Percentiles rank a stretch among this genome's conserved stretches.
phyloP scores from a whole-genome alignment of 2,329 filamentous ascomycete genomes.

The Fusarium miscanthi region DNA sequence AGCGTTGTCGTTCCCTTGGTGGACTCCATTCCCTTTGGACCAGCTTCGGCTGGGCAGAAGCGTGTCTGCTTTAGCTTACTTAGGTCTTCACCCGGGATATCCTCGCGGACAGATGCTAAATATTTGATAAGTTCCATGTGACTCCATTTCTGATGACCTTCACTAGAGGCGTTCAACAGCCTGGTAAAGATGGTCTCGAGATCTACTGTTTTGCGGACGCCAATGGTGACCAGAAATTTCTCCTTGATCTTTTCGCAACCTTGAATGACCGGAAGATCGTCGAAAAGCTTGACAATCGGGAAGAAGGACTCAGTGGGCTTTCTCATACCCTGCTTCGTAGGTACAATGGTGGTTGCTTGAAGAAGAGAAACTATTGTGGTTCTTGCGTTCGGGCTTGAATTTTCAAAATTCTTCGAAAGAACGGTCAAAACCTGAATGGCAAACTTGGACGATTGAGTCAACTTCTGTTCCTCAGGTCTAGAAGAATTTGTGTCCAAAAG shows the following conservation, averaged over 20 bases:
- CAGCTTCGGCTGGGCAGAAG: slow-evolving; percentile 83
- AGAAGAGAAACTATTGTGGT: slow-evolving; percentile 73
- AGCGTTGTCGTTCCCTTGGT: slow-evolving; percentile 63
- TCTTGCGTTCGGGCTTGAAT: slow-evolving; percentile 74
- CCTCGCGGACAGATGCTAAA: slow-evolving; percentile 85
- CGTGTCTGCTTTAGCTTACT: slow-evolving; percentile 79
- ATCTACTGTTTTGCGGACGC: slow-evolving; percentile 95
- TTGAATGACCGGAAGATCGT: slow-evolving; percentile 86
- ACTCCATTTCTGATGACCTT: slow-evolving; percentile 79
- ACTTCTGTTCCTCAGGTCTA: slow-evolving; percentile 70
- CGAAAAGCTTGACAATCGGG: slow-evolving; percentile 91
- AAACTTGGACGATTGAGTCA: slow-evolving; percentile 79
- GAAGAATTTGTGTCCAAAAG: slow-evolving; percentile 75
- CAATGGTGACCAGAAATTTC: slow-evolving; percentile 84
- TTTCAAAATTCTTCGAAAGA: slow-evolving; percentile 91
- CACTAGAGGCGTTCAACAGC: slow-evolving; percentile 72
- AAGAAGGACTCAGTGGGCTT: slow-evolving; percentile 91
- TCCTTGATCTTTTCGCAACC: slow-evolving; percentile 86
- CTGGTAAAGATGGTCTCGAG: slow-evolving; percentile 92
- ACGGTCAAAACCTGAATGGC: slow-evolving; percentile 81
- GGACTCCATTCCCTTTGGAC: slow-evolving; percentile 65
- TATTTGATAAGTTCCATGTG: slow-evolving; percentile 97
- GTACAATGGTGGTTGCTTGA: slow-evolving; percentile 78
- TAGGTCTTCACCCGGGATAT: slow-evolving; percentile 87
- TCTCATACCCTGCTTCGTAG: slow-evolving; percentile 90